These are phyloP conservation scores for Coemansia sp. DNA, from an alignment of 192 early-diverging fungal genomes.

Conservation along the genomic window DNA sequence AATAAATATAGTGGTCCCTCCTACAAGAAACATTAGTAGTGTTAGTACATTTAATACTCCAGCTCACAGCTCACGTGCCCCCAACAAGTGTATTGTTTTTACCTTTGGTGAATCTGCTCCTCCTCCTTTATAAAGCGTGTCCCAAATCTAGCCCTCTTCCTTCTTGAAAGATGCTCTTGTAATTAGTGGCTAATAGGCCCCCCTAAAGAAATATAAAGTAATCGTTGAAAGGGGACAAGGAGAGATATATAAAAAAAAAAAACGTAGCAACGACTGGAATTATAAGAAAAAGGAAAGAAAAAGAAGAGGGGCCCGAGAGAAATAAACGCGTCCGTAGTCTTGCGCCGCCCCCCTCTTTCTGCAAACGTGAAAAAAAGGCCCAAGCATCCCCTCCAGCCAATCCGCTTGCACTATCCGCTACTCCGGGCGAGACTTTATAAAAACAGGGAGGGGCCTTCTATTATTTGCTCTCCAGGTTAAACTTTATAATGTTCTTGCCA, in stretches of 20 bases:
- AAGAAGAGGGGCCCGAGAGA: background rate
- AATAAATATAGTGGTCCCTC: background rate
- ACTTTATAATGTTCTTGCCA: slow-evolving; percentile 42
- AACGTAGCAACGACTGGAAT: background rate
- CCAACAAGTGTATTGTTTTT: too few species aligned
- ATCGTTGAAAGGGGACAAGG: background rate
- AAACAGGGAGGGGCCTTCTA: background rate
- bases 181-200: too few species aligned
- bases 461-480: background rate
- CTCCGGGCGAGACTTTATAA: too few species aligned
- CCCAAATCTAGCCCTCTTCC: too few species aligned
- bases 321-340: slow-evolving; percentile 1
- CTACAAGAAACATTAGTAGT: too few species aligned
- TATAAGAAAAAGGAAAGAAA: background rate
- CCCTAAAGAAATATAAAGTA: background rate
- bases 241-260: background rate
- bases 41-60: too few species aligned
- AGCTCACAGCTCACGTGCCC: too few species aligned
- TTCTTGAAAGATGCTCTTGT: too few species aligned
- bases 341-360: background rate
- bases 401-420: too few species aligned
- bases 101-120: too few species aligned
- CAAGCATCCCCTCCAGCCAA: background rate
- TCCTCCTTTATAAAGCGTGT: too few species aligned
- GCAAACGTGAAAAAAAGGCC: background rate